A percentile compares a stretch with the other conserved stretches of the same genome.
Conservation (phyloP, 768 basidiomycete species). For the Phylloporus rhodoxanthus region DNA sequence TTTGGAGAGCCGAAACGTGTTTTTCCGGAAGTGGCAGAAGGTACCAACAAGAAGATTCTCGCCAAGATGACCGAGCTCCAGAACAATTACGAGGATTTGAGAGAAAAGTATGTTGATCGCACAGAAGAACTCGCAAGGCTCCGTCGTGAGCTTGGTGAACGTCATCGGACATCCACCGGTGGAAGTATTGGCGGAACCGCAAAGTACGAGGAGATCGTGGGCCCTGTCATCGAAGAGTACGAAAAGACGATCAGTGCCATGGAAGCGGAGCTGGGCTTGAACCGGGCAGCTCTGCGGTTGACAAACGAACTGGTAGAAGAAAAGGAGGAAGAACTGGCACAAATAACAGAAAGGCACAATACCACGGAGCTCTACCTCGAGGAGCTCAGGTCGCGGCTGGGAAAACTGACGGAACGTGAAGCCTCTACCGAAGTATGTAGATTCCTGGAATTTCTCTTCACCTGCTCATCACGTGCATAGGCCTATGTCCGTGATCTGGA, state of each 20-base stretch:
- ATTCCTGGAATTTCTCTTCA: not conserved
- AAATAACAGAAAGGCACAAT: conserved; percentile 61
- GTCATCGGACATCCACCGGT: conserved; percentile 50
- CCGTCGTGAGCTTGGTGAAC: conserved; percentile 72
- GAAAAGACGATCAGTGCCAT: conserved; percentile 94
- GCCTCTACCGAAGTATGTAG: conserved; percentile 78
- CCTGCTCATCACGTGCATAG: conserved; percentile 35
- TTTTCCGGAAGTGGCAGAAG: conserved; percentile 41
- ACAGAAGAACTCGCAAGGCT: conserved; percentile 83
- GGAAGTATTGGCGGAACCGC: conserved; percentile 64
- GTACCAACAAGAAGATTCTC: conserved; percentile 68
- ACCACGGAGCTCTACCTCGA: conserved; percentile 83
- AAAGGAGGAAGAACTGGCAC: conserved; percentile 74
- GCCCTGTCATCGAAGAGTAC: conserved; percentile 97
- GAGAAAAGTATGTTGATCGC: conserved; percentile 80
- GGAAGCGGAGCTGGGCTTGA: conserved; percentile 87
- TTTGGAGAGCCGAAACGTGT: conserved; percentile 27
- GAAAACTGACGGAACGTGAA: conserved; percentile 83
- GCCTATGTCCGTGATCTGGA: conserved; percentile 92
- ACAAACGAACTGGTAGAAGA: conserved; percentile 92
- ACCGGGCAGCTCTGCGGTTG: conserved; percentile 78
- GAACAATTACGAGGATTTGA: conserved; percentile 78
- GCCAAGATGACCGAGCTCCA: conserved; percentile 80
- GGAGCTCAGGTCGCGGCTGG: conserved; percentile 73
- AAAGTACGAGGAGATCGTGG: conserved; percentile 89